Conservation (phyloP, 2,329 filamentous ascomycete genomes). For the Pestalotiopsis sp. region DNA sequence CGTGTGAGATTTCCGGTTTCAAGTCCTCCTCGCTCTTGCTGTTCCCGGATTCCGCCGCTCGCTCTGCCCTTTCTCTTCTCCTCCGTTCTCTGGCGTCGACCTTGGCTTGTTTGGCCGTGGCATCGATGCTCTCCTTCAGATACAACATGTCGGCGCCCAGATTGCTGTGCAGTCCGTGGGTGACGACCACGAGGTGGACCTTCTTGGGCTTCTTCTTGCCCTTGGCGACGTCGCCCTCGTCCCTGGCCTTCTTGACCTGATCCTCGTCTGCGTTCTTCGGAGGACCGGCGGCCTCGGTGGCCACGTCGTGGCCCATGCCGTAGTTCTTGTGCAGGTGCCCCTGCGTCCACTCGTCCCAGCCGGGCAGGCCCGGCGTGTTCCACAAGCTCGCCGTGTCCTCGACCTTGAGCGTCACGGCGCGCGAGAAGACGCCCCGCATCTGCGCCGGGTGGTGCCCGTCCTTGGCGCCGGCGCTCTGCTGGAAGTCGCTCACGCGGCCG, state of each 20-base stretch:
- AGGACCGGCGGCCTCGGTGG: conserved; percentile 23
- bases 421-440: conserved; percentile 79
- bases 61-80: conserved; percentile 46
- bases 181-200: conserved; percentile 88
- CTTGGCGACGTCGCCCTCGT: conserved; percentile 21
- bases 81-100: conserved; percentile 66
- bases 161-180: conserved; percentile 95
- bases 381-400: conserved; percentile 90
- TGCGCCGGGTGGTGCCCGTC: conserved; percentile 64
- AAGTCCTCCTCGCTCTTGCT: conserved; percentile 26
- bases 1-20: neutral
- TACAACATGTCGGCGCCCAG: conserved; percentile 95
- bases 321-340: conserved; percentile 26
- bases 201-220: conserved; percentile 66
- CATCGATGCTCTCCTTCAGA: conserved; percentile 95
- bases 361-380: conserved; percentile 86
- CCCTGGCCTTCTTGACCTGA: conserved; percentile 13
- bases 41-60: conserved; percentile 21
- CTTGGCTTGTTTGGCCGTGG: conserved; percentile 73
- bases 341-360: conserved; percentile 52
- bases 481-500: conserved; percentile 76
- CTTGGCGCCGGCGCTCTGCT: conserved; percentile 60
- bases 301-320: conserved; percentile 20
- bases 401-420: conserved; percentile 74
- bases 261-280: conserved; percentile 3